A percentile compares a stretch with the other conserved stretches of the same genome.
phyloP scores from a whole-genome alignment of 352 stramenopile species.

The Phytopythium boreale region DNA sequence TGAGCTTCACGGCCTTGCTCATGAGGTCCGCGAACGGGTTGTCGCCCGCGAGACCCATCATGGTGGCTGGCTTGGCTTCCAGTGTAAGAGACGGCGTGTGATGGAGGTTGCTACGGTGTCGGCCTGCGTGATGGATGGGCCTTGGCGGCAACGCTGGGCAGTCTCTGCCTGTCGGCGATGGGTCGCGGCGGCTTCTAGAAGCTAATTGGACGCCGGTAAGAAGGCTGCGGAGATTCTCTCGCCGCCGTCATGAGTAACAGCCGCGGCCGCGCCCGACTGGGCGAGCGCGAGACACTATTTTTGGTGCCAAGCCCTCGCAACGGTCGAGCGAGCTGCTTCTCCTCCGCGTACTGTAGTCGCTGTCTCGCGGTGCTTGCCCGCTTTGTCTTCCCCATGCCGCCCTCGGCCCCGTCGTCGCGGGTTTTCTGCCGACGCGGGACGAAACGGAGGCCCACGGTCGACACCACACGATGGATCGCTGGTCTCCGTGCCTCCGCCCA shows the following conservation, averaged over 20 bases:
- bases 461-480: background rate
- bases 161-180: background rate
- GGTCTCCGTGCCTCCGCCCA: background rate
- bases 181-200: background rate
- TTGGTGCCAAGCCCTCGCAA: background rate
- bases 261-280: background rate
- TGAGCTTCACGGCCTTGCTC: slow-evolving; percentile 84
- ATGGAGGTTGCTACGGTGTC: background rate
- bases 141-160: too few relatives aligned
- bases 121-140: too few relatives aligned
- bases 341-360: background rate
- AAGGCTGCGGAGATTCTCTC: too few relatives aligned
- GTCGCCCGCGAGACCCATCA: slow-evolving; percentile 59
- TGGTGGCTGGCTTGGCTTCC: slow-evolving; percentile 1
- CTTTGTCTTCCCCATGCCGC: too few relatives aligned
- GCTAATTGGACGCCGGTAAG: background rate
- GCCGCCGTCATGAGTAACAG: background rate
- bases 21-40: slow-evolving; percentile 85
- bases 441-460: background rate
- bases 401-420: background rate
- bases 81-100: too few relatives aligned
- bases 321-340: background rate
- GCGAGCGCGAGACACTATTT: background rate
- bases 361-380: too few relatives aligned
- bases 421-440: background rate